A percentile compares a stretch with the other conserved stretches of the same genome.
Evolutionary conservation across 2,329 filamentous ascomycete species (phyloP).

Genomic region (Clonostachys byssicola): DNA sequence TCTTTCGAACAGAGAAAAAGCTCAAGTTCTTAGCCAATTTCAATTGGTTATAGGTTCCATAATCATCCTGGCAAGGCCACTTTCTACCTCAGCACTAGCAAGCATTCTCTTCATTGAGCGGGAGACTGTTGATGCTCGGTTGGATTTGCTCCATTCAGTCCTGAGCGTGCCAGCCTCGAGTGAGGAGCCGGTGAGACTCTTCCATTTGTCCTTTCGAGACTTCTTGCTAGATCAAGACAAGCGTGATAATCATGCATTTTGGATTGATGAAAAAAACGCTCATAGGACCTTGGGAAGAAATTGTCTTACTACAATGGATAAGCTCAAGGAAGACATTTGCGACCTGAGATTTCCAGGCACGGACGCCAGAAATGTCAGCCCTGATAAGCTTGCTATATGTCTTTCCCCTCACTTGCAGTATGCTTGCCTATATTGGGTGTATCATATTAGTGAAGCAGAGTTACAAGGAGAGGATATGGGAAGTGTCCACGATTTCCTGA

Average conservation of each 20-base stretch:
- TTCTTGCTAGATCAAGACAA: not conserved
- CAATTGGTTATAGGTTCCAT: not conserved
- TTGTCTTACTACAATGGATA: not conserved
- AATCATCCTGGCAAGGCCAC: not conserved
- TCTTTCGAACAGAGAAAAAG: not conserved
- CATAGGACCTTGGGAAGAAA: not conserved
- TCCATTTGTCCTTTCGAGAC: not conserved
- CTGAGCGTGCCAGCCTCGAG: not conserved
- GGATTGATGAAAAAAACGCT: not conserved
- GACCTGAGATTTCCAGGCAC: constrained; percentile 1
- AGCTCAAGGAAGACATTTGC: not conserved
- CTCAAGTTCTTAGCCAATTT: not conserved
- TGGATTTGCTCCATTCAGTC: not conserved
- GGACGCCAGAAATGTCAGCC: not conserved
- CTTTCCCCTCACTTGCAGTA: constrained; percentile 25
- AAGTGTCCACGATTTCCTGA: constrained; percentile 21
- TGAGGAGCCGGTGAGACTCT: not conserved
- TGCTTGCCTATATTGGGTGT: constrained; percentile 30
- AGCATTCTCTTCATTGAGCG: not conserved
- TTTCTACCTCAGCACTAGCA: not conserved
- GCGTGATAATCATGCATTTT: not conserved
- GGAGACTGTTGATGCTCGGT: not conserved
- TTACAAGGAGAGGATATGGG: no score
- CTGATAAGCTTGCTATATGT: constrained; percentile 6
- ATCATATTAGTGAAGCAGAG: constrained; percentile 15